Conservation (phyloP, 2,329 filamentous ascomycete genomes). For the Knufia fluminis region DNA sequence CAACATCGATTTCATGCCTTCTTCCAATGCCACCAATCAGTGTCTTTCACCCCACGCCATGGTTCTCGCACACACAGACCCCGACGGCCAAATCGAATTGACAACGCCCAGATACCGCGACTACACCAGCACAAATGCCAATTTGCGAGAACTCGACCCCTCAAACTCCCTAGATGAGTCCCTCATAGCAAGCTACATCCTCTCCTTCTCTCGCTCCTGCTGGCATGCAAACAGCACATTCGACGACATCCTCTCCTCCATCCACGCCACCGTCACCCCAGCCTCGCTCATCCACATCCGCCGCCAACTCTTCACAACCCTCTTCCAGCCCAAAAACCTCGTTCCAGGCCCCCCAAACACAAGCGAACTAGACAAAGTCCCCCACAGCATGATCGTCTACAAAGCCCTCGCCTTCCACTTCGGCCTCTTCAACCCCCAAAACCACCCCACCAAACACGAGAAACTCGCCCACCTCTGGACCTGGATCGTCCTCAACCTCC, state of each 20-base stretch:
- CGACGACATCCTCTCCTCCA: conserved; percentile 61
- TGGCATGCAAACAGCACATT: conserved; percentile 41
- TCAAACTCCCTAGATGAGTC: conserved; percentile 45
- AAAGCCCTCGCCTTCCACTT: conserved; percentile 47
- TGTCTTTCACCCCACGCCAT: conserved; percentile 7
- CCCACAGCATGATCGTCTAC: conserved; percentile 64
- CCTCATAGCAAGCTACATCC: conserved; percentile 53
- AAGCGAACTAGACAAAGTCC: conserved; percentile 60
- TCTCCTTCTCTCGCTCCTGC: conserved; percentile 42
- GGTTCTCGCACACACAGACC: conserved; percentile 30
- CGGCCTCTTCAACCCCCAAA: conserved; percentile 10
- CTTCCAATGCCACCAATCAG: not conserved
- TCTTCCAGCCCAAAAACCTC: conserved; percentile 55
- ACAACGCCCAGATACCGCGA: conserved; percentile 4
- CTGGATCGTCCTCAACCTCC: conserved; percentile 21
- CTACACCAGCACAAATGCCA: not conserved
- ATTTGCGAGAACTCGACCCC: conserved; percentile 12
- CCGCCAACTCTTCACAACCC: conserved; percentile 56
- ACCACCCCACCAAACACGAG: not conserved
- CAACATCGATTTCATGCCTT: not conserved
- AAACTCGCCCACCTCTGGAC: conserved; percentile 18
- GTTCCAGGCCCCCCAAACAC: not conserved
- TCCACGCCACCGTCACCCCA: conserved; percentile 43
- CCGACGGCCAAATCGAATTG: conserved; percentile 30
- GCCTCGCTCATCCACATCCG: conserved; percentile 44